These are phyloP conservation scores for Trichophyton equinum DNA, from an alignment of 2,329 filamentous ascomycete genomes.

Conservation along the genomic window DNA sequence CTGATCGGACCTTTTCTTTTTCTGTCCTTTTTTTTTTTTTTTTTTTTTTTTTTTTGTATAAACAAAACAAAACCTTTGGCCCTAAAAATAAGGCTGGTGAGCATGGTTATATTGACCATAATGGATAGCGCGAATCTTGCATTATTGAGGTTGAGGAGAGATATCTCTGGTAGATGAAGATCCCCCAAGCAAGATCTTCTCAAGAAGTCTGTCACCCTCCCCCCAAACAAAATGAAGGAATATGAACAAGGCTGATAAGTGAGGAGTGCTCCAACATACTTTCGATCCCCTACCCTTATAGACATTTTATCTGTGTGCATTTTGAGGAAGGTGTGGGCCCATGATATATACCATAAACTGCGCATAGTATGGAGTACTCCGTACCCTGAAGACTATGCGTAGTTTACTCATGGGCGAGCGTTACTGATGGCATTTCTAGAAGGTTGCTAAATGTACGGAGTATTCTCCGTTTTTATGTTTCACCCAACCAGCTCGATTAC, in stretches of 20 bases:
- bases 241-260: neutral
- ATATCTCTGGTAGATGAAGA: neutral
- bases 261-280: neutral
- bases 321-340: neutral
- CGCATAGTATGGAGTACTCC: neutral
- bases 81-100: conserved; percentile 3
- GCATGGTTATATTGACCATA: neutral
- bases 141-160: neutral
- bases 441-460: neutral
- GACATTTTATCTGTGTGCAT: too few relatives aligned
- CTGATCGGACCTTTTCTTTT: neutral
- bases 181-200: neutral
- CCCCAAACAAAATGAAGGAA: neutral
- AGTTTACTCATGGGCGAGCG: neutral
- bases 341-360: neutral
- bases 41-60: neutral
- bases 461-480: neutral
- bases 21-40: neutral
- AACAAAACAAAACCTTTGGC: neutral
- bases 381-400: neutral
- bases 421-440: neutral
- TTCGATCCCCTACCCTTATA: neutral
- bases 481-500: neutral
- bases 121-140: neutral
- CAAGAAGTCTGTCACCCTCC: neutral